phyloP scores from a whole-genome alignment of 352 stramenopile genomes.

The Pythium insidiosum region DNA sequence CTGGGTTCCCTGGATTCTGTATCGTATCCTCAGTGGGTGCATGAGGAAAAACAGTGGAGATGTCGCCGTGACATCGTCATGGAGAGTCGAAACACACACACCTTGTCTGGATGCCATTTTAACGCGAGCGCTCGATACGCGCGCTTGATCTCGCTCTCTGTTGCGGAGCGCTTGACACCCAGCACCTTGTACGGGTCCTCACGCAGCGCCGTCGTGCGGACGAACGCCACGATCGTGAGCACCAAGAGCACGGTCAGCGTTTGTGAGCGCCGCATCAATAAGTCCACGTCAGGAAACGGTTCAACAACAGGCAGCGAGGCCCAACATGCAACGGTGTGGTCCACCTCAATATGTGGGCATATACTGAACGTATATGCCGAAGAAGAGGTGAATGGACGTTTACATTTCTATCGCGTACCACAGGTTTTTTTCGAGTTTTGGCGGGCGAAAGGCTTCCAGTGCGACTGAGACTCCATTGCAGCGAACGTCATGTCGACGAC shows the following conservation, averaged over 20 bases:
- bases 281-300: neutral
- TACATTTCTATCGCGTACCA: too few relatives aligned
- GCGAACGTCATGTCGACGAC: too few relatives aligned
- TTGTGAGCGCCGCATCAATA: neutral
- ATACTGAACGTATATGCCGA: too few relatives aligned
- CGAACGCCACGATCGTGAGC: slow-evolving; percentile 1
- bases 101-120: slow-evolving; percentile 90
- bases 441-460: too few relatives aligned
- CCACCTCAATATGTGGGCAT: too few relatives aligned
- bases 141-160: slow-evolving; percentile 73
- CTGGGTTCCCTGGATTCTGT: slow-evolving; percentile 50
- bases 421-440: too few relatives aligned
- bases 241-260: neutral
- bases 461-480: slow-evolving; percentile 6
- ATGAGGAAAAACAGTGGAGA: too few relatives aligned
- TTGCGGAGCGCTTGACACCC: slow-evolving; percentile 45
- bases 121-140: slow-evolving; percentile 80
- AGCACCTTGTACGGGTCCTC: slow-evolving; percentile 78
- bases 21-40: slow-evolving; percentile 13
- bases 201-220: slow-evolving; percentile 3
- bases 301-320: neutral
- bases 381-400: too few relatives aligned
- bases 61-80: too few relatives aligned
- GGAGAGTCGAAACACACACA: slow-evolving; percentile 6
- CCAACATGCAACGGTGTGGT: too few relatives aligned